A percentile compares a stretch with the other conserved stretches of the same genome.
These are phyloP conservation scores for Clathrus columnatus DNA, from an alignment of 768 basidiomycete genomes.

Conservation along the genomic window DNA sequence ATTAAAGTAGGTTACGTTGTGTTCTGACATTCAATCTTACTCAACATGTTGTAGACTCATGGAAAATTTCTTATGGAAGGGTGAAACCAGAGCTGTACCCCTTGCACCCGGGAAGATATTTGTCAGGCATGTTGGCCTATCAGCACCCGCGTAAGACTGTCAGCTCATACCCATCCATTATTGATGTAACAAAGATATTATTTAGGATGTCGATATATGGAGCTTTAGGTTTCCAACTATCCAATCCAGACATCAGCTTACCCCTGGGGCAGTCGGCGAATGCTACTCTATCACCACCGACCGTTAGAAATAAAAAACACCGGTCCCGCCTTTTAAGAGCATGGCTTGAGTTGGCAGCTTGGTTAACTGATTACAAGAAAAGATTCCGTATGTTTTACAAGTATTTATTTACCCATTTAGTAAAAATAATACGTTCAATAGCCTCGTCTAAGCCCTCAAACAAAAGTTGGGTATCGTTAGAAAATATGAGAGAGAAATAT, in stretches of 20 bases:
- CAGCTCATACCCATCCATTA: background rate
- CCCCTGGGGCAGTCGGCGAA: constrained; percentile 14
- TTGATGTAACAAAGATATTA: constrained; percentile 9
- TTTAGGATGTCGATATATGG: constrained; percentile 35
- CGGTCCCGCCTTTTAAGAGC: constrained; percentile 62
- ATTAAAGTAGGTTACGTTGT: constrained; percentile 39
- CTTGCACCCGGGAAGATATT: constrained; percentile 43
- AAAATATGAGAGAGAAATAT: constrained; percentile 19
- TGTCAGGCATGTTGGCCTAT: constrained; percentile 61
- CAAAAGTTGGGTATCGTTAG: constrained; percentile 9
- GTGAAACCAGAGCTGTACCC: constrained; percentile 50
- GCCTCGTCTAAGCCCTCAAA: background rate
- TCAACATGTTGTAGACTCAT: constrained; percentile 43
- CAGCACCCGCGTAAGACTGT: constrained; percentile 43
- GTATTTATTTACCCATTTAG: background rate
- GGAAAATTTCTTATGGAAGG: constrained; percentile 69
- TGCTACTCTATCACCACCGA: constrained; percentile 43
- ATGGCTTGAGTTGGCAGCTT: constrained; percentile 71
- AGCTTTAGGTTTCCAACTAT: constrained; percentile 27
- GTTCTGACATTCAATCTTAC: background rate
- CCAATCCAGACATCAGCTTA: constrained; percentile 13
- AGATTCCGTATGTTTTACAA: constrained; percentile 18
- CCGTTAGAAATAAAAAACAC: constrained; percentile 40
- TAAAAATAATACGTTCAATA: too few relatives aligned
- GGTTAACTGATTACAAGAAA: constrained; percentile 50